These are phyloP conservation scores for Colletotrichum falcatum DNA, from an alignment of 2,329 filamentous ascomycete species.

Conservation along the genomic window DNA sequence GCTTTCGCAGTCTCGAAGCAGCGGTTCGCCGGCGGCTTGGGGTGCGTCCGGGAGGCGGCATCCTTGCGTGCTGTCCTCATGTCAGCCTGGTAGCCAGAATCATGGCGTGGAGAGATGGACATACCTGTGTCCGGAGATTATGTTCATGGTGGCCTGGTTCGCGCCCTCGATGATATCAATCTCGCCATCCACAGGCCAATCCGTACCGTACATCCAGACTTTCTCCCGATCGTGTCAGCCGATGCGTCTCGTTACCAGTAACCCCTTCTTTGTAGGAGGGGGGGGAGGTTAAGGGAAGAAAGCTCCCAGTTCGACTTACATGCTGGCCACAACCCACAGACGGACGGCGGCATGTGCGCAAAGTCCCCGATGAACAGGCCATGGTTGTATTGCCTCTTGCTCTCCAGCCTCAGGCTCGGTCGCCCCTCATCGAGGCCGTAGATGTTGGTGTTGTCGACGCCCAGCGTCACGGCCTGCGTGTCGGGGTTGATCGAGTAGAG, in stretches of 20 bases:
- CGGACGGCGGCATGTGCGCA: constrained; percentile 76
- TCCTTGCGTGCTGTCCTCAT: constrained; percentile 41
- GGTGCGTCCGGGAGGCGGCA: constrained; percentile 46
- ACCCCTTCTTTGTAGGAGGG: no score
- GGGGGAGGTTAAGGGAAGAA: neutral
- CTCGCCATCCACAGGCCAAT: constrained; percentile 74
- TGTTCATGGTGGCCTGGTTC: constrained; percentile 69
- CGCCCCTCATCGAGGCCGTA: constrained; percentile 57
- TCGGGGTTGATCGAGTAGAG: constrained; percentile 57
- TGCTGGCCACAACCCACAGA: constrained; percentile 81
- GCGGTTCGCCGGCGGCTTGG: constrained; percentile 30
- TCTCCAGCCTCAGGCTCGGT: constrained; percentile 74
- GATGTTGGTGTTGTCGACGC: constrained; percentile 57
- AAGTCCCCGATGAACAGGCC: constrained; percentile 80
- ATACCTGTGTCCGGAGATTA: constrained; percentile 72
- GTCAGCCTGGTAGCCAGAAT: constrained; percentile 41
- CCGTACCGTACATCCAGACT: constrained; percentile 65
- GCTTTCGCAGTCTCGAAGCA: constrained; percentile 45
- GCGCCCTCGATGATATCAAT: constrained; percentile 79
- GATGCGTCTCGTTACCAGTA: no score
- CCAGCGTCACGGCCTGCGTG: constrained; percentile 58
- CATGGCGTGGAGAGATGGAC: constrained; percentile 31
- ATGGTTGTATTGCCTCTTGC: constrained; percentile 71
- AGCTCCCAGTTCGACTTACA: constrained; percentile 57
- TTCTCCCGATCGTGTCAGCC: constrained; percentile 1